A percentile compares a stretch with the other conserved stretches of the same genome.
These are phyloP conservation scores for Dactylellina parvicollis DNA, from an alignment of 2,329 filamentous ascomycete species.

Conservation along the genomic window DNA sequence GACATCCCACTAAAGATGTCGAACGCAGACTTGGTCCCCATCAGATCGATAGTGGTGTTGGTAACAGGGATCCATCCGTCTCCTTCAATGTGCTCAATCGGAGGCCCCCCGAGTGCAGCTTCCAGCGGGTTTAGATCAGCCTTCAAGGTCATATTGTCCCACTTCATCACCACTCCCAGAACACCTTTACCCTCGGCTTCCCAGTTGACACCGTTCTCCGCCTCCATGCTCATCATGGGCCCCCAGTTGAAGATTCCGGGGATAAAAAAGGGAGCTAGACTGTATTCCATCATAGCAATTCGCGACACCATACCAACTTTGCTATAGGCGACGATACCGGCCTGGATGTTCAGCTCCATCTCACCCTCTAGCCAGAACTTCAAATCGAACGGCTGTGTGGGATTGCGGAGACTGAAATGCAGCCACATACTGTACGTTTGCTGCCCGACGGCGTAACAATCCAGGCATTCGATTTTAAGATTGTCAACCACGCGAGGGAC, in stretches of 20 bases:
- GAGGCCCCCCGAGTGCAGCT: not conserved
- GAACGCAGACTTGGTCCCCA: slow-evolving; percentile 7
- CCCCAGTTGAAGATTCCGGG: slow-evolving; percentile 16
- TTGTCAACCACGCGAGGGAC: not conserved
- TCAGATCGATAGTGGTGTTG: not conserved
- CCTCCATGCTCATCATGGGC: slow-evolving; percentile 2
- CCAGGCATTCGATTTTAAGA: slow-evolving; percentile 1
- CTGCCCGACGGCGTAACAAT: not conserved
- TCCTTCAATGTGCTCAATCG: slow-evolving; percentile 3
- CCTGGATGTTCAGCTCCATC: slow-evolving; percentile 8
- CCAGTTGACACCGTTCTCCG: slow-evolving; percentile 3
- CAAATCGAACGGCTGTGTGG: not conserved
- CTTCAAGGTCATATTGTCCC: slow-evolving; percentile 2
- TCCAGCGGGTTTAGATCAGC: slow-evolving; percentile 2
- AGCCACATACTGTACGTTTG: slow-evolving; percentile 15
- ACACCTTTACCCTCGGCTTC: slow-evolving; percentile 9
- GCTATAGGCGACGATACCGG: slow-evolving; percentile 5
- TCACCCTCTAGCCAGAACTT: slow-evolving; percentile 6
- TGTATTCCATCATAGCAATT: slow-evolving; percentile 1
- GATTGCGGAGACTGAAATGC: slow-evolving; percentile 11
- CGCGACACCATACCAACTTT: not conserved
- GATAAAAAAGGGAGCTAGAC: slow-evolving; percentile 1
- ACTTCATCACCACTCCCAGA: not conserved
- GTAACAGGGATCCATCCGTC: slow-evolving; percentile 3
- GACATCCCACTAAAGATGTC: slow-evolving; percentile 5